phyloP scores from a whole-genome alignment of 202 grass and related monocot species.

The Carex arenaria region DNA sequence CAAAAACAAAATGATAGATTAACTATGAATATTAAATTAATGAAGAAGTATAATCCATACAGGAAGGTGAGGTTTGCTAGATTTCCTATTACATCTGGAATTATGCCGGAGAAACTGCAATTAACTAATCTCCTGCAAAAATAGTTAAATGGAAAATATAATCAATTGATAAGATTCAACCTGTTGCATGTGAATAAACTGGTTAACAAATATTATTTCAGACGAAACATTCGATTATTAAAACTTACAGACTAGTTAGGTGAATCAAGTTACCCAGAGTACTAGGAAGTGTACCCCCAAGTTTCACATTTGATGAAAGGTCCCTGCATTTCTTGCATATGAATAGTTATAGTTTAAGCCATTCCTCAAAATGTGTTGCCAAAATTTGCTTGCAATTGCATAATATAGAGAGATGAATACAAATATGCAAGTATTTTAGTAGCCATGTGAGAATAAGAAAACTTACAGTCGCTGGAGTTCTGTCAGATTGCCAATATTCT shows the following conservation, averaged over 20 bases:
- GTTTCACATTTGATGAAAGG: conserved; percentile 52
- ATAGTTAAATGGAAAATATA: conserved; percentile 7
- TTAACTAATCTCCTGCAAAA: conserved; percentile 42
- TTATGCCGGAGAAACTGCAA: conserved; percentile 49
- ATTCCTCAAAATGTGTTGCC: neutral
- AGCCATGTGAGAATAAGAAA: neutral
- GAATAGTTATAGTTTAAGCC: neutral
- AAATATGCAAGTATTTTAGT: neutral
- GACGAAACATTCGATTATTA: conserved; percentile 4
- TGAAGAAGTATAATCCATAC: conserved; percentile 15
- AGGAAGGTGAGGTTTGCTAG: conserved; percentile 34
- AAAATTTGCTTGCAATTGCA: neutral
- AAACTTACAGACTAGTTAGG: conserved; percentile 60
- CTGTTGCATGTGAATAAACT: neutral
- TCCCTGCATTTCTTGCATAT: conserved; percentile 43
- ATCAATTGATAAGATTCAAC: conserved; percentile 1
- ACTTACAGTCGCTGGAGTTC: conserved; percentile 57
- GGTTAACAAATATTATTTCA: neutral
- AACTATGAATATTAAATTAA: conserved; percentile 27
- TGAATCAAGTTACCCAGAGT: conserved; percentile 62
- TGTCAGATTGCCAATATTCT: conserved; percentile 55
- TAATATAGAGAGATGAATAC: neutral
- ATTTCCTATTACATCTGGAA: conserved; percentile 69
- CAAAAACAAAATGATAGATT: conserved; percentile 2
- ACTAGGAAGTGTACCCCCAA: conserved; percentile 43